A percentile compares a stretch with the other conserved stretches of the same genome.
phyloP scores from a whole-genome alignment of 2,329 filamentous ascomycete genomes.

The Stromatinia cepivora region DNA sequence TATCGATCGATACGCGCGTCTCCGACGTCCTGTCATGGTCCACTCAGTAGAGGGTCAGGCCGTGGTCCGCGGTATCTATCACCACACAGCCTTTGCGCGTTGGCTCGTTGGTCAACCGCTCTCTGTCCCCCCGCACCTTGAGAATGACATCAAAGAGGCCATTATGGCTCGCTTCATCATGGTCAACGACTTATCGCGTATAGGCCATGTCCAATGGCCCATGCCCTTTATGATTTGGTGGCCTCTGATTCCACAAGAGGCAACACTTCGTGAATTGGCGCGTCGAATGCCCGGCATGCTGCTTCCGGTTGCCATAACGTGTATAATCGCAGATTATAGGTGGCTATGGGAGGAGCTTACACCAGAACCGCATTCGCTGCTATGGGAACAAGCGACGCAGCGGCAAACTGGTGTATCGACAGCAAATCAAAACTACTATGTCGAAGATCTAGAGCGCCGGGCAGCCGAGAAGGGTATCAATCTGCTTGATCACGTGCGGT shows the following conservation, averaged over 20 bases:
- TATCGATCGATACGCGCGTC: neutral
- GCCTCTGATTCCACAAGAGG: neutral
- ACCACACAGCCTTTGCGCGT: neutral
- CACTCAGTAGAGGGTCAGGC: neutral
- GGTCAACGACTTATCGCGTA: neutral
- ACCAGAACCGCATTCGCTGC: neutral
- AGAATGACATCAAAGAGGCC: neutral
- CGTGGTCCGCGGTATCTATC: neutral
- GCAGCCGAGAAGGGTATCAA: neutral
- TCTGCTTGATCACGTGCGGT: neutral
- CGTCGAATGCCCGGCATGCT: neutral
- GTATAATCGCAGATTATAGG: neutral
- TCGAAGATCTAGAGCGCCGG: neutral
- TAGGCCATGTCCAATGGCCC: neutral
- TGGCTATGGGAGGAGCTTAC: neutral
- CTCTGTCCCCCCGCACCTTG: too few relatives aligned
- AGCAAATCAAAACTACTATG: neutral
- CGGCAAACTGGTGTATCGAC: too few relatives aligned
- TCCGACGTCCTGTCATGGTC: neutral
- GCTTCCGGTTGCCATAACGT: neutral
- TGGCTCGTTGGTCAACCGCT: neutral
- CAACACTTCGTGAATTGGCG: neutral
- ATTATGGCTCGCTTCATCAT: neutral
- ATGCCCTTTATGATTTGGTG: neutral
- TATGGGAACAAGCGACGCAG: neutral